A percentile compares a stretch with the other conserved stretches of the same genome.
These are phyloP conservation scores for Aethionema arabicum DNA, from an alignment of 345 rosid genomes.

Conservation along the genomic window DNA sequence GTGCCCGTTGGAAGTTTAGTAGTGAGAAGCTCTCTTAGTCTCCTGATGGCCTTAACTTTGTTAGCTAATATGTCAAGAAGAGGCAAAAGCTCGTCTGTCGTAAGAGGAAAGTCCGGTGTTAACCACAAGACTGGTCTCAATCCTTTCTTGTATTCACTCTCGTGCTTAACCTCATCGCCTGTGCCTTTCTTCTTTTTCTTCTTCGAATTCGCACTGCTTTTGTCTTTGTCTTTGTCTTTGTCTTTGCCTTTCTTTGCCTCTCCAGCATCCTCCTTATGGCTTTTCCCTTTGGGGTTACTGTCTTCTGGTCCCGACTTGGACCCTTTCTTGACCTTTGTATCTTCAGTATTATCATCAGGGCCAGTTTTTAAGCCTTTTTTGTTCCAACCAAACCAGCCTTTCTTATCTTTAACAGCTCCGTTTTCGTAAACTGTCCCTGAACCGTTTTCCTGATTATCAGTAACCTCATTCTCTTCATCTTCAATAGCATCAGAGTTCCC, in stretches of 20 bases:
- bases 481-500: constrained; percentile 63
- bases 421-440: constrained; percentile 41
- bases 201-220: constrained; percentile 3
- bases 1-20: constrained; percentile 91
- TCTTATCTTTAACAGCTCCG: constrained; percentile 73
- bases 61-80: constrained; percentile 95
- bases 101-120: constrained; percentile 90
- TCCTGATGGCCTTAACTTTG: constrained; percentile 94
- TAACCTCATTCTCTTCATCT: constrained; percentile 66
- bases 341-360: constrained; percentile 55
- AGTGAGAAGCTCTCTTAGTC: constrained; percentile 97
- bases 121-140: constrained; percentile 94
- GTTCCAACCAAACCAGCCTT: constrained; percentile 95
- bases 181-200: constrained; percentile 85
- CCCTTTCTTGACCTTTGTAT: constrained; percentile 61
- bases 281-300: constrained; percentile 56
- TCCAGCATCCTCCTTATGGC: constrained; percentile 58
- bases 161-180: constrained; percentile 58
- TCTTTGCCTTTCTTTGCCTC: constrained; percentile 77
- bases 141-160: constrained; percentile 91
- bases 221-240: constrained; percentile 48
- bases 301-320: constrained; percentile 75
- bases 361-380: constrained; percentile 60
- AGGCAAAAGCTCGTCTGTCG: constrained; percentile 90
- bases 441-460: constrained; percentile 59